A percentile compares a stretch with the other conserved stretches of the same genome.
These are phyloP conservation scores for Termitomyces titanicus DNA, from an alignment of 768 basidiomycete genomes.

Conservation along the genomic window DNA sequence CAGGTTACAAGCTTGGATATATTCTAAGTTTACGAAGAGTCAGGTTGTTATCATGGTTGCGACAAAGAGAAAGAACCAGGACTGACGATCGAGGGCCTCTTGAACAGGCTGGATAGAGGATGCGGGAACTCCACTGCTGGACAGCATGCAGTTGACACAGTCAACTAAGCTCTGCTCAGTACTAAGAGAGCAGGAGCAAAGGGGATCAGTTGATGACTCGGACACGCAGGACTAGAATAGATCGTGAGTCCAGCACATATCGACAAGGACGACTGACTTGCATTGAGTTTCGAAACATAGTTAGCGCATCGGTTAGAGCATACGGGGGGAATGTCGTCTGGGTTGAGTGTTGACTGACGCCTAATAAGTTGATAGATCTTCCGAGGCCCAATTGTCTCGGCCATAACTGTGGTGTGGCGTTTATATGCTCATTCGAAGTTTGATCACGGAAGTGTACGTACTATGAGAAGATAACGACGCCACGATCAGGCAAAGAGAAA, in stretches of 20 bases:
- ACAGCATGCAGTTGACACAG: constrained; percentile 11
- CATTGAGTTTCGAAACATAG: not conserved
- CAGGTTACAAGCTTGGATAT: not conserved
- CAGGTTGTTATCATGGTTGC: not conserved
- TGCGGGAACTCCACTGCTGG: not conserved
- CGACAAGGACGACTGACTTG: not conserved
- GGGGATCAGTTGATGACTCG: not conserved
- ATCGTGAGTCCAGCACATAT: too few species aligned
- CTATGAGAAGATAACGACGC: not conserved
- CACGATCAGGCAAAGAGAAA: not conserved
- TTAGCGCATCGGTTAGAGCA: not conserved
- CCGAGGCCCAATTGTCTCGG: not conserved
- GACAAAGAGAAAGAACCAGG: not conserved
- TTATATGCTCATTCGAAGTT: not conserved
- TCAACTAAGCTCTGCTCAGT: constrained; percentile 1
- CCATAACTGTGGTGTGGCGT: not conserved
- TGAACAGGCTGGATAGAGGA: not conserved
- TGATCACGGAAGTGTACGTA: not conserved
- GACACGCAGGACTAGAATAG: not conserved
- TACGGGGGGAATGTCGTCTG: constrained; percentile 1
- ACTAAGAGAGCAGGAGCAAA: not conserved
- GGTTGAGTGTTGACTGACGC: constrained; percentile 5
- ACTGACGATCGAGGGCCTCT: constrained; percentile 4
- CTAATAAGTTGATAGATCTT: constrained; percentile 5
- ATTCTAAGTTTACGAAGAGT: not conserved